Percentiles rank a stretch among this genome's conserved stretches.
phyloP scores from a whole-genome alignment of 1,284 basidiomycete genomes.

The Sparassis latifolia region DNA sequence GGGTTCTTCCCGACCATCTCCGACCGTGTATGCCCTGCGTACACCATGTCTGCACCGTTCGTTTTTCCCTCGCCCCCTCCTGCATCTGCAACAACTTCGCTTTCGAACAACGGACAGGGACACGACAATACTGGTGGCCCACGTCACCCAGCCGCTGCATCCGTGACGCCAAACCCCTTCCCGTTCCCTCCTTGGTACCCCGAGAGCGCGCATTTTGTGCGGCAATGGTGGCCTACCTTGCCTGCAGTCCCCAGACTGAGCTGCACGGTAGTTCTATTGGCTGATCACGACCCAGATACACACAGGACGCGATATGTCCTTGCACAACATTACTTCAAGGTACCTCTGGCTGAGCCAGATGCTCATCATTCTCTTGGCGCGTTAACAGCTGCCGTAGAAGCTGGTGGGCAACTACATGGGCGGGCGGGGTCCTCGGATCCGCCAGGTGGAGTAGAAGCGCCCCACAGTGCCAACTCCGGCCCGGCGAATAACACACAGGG shows the following conservation, averaged over 20 bases:
- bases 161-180: slow-evolving; percentile 15
- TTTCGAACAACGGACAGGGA: neutral
- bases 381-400: neutral
- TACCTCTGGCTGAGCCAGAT: slow-evolving; percentile 34
- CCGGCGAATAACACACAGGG: slow-evolving; percentile 14
- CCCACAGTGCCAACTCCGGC: neutral
- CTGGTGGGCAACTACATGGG: neutral
- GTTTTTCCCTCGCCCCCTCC: slow-evolving; percentile 21
- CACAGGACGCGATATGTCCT: slow-evolving; percentile 58
- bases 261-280: slow-evolving; percentile 65
- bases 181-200: slow-evolving; percentile 46
- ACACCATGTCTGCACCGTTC: slow-evolving; percentile 23
- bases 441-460: neutral
- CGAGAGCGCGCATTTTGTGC: slow-evolving; percentile 67
- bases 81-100: neutral
- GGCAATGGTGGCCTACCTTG: slow-evolving; percentile 72
- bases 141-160: slow-evolving; percentile 2
- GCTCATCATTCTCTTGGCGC: slow-evolving; percentile 1
- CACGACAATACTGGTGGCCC: neutral
- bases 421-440: neutral
- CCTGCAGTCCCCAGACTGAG: slow-evolving; percentile 53
- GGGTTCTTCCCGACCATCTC: slow-evolving; percentile 32
- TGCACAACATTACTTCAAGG: slow-evolving; percentile 68
- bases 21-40: slow-evolving; percentile 16
- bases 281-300: slow-evolving; percentile 48